phyloP scores from a whole-genome alignment of 345 rosid genomes.

The Syzygium jambos region DNA sequence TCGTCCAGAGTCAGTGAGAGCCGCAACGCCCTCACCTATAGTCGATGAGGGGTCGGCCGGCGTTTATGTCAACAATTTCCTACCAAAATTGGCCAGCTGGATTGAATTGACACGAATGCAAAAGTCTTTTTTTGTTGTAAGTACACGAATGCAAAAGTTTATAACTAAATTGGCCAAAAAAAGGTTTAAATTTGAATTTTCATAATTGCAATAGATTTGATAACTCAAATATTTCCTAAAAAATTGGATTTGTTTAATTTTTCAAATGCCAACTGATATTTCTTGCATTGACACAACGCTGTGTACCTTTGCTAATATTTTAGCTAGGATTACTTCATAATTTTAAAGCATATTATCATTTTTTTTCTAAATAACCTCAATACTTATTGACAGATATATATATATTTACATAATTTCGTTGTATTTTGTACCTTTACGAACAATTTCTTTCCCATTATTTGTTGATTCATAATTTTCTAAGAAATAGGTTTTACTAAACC shows the following conservation, averaged over 20 bases:
- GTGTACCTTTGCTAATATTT: background rate
- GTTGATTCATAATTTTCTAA: background rate
- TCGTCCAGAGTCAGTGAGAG: too few relatives aligned
- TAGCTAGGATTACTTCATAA: background rate
- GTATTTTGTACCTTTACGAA: background rate
- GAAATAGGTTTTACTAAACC: background rate
- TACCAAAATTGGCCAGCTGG: too few relatives aligned
- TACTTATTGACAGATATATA: background rate
- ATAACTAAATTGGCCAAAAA: too few relatives aligned
- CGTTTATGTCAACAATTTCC: too few relatives aligned
- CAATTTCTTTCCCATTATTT: background rate
- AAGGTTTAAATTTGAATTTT: too few relatives aligned
- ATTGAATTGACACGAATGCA: too few relatives aligned
- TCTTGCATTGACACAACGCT: fast-evolving
- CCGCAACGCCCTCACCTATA: too few relatives aligned
- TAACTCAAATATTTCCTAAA: background rate
- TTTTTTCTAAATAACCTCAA: background rate
- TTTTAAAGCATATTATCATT: background rate
- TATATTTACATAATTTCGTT: background rate
- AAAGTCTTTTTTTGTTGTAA: too few relatives aligned
- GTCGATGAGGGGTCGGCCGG: too few relatives aligned
- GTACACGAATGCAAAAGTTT: too few relatives aligned
- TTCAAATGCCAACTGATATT: background rate
- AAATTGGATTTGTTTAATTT: background rate
- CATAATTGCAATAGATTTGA: background rate